phyloP scores from a whole-genome alignment of 2,329 filamentous ascomycete species.

The Rasamsonia emersonii region DNA sequence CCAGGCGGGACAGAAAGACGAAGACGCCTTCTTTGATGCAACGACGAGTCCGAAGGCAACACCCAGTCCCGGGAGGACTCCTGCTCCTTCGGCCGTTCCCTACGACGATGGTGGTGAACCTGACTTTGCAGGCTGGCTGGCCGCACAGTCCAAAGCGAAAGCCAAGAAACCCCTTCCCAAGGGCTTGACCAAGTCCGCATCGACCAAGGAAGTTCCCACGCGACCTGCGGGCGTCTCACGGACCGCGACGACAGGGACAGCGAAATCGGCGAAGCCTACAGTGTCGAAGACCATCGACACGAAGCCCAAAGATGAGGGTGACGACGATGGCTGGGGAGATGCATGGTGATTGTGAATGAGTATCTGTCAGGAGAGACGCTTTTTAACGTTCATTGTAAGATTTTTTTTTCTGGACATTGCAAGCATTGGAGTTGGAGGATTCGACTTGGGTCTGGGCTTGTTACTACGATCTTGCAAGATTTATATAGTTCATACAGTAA shows the following conservation, averaged over 20 bases:
- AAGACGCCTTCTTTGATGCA: conserved; percentile 39
- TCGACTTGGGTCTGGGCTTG: too few species aligned
- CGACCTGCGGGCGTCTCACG: conserved; percentile 28
- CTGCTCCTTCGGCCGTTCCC: conserved; percentile 36
- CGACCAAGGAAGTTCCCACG: conserved; percentile 23
- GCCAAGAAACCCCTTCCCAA: conserved; percentile 68
- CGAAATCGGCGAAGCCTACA: conserved; percentile 41
- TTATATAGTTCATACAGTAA: too few species aligned
- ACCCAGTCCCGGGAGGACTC: conserved; percentile 16
- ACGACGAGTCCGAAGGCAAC: conserved; percentile 21
- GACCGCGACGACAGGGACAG: conserved; percentile 28
- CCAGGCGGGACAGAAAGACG: conserved; percentile 40
- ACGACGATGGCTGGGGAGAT: conserved; percentile 41
- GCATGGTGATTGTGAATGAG: conserved; percentile 33
- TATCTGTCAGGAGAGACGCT: too few species aligned
- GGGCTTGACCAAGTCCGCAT: conserved; percentile 59
- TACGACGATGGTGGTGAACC: conserved; percentile 83
- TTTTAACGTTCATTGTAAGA: too few species aligned
- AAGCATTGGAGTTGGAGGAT: too few species aligned
- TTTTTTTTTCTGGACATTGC: too few species aligned
- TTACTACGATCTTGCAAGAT: too few species aligned
- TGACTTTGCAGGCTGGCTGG: conserved; percentile 92
- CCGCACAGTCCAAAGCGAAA: conserved; percentile 74
- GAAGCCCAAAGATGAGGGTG: conserved; percentile 44
- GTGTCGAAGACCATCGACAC: conserved; percentile 60